Evolutionary conservation across 352 stramenopile species (phyloP), one percentile per base, ranked within the genome.

Genomic region (Globisporangium viniferum): DNA sequence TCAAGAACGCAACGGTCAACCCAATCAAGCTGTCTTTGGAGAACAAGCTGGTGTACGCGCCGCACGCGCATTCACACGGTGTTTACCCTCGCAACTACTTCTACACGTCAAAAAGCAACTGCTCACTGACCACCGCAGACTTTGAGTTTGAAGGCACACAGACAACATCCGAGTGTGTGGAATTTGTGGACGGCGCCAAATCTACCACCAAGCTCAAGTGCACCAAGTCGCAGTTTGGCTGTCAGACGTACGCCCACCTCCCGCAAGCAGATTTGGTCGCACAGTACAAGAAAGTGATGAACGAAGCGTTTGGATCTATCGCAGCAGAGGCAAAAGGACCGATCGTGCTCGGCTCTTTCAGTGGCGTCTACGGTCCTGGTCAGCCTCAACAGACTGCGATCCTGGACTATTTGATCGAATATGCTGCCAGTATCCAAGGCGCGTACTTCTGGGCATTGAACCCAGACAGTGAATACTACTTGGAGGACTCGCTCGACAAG

Each of bases 371-470:
- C 68, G 79, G 78, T 24, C 63, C 63, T 1, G 68, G 71, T 5
- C 80, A 86, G 59, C 80, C 82, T 20, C 77, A 86, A 5, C 82
- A 92, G 69, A 84, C 71, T 5, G 81, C 76, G 3, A 74, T 78
- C 46, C 66, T 92, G 3, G 82, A 91, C 60, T 82, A 77, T 53
- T 76, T 92, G 48, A 87, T 91, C 59, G 71, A 89, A 39, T 89
- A 85, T 35, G 77, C 80, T 9, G 71, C 71, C 6, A 75, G 64
- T 22, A 65, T 87, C 33, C 79, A 82, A 61, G 82, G 84, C 18
- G 82, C 80, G 6, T 92, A 88, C 70, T 86, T 85, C 57, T 92
- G 80, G 73, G 77, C 77, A 2, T 66, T 91, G 31, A 92, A 92
- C 58, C 82, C 84, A 9, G 79, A 90, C 64, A 84, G 68, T 1